Evolutionary conservation across 2,329 filamentous ascomycete genomes (phyloP).

Genomic region (Scortechinia acanthostroma): DNA sequence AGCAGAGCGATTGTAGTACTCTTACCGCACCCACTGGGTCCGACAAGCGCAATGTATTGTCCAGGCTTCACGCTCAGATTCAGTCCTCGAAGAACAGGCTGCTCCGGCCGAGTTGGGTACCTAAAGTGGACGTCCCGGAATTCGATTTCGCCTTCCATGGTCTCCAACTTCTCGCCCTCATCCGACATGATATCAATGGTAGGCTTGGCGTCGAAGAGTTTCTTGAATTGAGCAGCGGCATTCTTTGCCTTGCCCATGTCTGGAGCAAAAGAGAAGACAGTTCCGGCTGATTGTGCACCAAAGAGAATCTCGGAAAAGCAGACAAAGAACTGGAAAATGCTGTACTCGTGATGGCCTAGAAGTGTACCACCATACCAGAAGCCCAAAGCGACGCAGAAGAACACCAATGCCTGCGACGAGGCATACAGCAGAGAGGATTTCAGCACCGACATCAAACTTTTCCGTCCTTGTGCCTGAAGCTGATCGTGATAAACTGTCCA

Average conservation of each 20-base stretch:
- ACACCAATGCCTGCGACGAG: conserved; percentile 74
- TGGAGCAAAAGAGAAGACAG: conserved; percentile 80
- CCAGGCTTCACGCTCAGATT: conserved; percentile 69
- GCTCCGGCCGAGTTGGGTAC: conserved; percentile 84
- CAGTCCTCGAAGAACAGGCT: conserved; percentile 82
- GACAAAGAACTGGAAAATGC: conserved; percentile 82
- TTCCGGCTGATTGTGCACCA: conserved; percentile 83
- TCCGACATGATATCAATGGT: conserved; percentile 75
- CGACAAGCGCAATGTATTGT: conserved; percentile 82
- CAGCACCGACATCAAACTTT: conserved; percentile 66
- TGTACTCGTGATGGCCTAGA: conserved; percentile 65
- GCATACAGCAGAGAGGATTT: conserved; percentile 77
- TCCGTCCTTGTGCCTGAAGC: conserved; percentile 58
- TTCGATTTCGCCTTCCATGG: conserved; percentile 73
- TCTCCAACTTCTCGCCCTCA: conserved; percentile 53
- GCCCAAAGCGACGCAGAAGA: conserved; percentile 76
- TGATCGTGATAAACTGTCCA: conserved; percentile 62
- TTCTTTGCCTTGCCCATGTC: conserved; percentile 91
- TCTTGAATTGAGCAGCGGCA: conserved; percentile 73
- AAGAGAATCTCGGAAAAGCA: conserved; percentile 85
- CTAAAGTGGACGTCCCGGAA: conserved; percentile 91
- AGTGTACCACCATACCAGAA: conserved; percentile 88
- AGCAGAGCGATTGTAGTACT: conserved; percentile 85
- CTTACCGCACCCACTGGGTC: conserved; percentile 91
- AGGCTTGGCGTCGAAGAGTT: conserved; percentile 75